Evolutionary conservation across 2,329 filamentous ascomycete genomes (phyloP).

Genomic region (Spiromastix sp.): DNA sequence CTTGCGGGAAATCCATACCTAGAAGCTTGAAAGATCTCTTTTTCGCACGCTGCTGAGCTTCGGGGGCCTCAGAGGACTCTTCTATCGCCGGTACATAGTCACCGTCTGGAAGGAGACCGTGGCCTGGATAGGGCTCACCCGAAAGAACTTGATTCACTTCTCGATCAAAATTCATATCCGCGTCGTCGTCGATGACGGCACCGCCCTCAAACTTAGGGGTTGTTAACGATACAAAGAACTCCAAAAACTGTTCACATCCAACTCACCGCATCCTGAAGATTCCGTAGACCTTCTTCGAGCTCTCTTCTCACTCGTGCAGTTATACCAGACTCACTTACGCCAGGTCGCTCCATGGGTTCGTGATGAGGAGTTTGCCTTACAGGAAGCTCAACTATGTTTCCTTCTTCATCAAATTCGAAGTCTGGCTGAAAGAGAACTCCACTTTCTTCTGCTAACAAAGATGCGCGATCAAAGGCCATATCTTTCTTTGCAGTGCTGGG

Average conservation of each 20-base stretch:
- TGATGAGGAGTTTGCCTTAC: constrained; percentile 6
- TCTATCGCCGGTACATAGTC: constrained; percentile 10
- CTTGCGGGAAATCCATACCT: constrained; percentile 38
- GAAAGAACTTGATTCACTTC: constrained; percentile 10
- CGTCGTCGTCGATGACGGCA: constrained; percentile 22
- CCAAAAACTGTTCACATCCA: constrained; percentile 7
- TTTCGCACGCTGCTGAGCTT: constrained; percentile 18
- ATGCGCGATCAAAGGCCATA: constrained; percentile 17
- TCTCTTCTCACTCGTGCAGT: constrained; percentile 33
- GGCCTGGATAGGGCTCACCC: constrained; percentile 17
- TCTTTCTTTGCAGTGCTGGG: constrained; percentile 26
- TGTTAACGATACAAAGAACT: constrained; percentile 4
- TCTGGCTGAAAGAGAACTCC: constrained; percentile 42
- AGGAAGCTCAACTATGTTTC: constrained; percentile 44
- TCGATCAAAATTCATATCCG: constrained; percentile 10
- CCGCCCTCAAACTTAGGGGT: constrained; percentile 13
- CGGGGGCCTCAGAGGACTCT: constrained; percentile 10
- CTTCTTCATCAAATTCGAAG: constrained; percentile 53
- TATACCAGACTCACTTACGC: constrained; percentile 24
- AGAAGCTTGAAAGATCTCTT: constrained; percentile 31
- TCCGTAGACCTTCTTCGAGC: constrained; percentile 29
- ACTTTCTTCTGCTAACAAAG: constrained; percentile 32
- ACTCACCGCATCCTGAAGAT: constrained; percentile 26
- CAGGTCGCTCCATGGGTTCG: constrained; percentile 11
- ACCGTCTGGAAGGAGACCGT: constrained; percentile 9